Evolutionary conservation across 495 filamentous ascomycete genomes (phyloP).

Genomic region (Bryoglossum gracile): DNA sequence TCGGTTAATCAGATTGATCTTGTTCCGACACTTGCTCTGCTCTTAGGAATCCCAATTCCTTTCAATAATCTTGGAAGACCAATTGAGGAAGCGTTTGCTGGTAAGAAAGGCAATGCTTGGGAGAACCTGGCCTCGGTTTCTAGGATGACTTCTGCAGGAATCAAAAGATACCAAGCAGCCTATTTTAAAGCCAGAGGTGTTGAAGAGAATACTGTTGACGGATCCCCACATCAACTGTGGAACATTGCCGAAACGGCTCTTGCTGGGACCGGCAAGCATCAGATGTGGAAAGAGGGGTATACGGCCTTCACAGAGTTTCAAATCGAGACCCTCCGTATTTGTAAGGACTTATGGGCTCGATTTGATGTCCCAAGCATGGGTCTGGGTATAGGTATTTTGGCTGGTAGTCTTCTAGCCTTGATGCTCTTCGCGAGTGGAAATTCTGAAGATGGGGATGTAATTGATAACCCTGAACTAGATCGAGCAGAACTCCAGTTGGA

Average conservation of each 20-base stretch:
- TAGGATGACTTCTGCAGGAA: slow-evolving; percentile 73
- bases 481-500: slow-evolving; percentile 20
- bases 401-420: slow-evolving; percentile 56
- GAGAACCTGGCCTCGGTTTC: slow-evolving; percentile 67
- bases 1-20: slow-evolving; percentile 93
- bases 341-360: slow-evolving; percentile 78
- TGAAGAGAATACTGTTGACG: slow-evolving; percentile 47
- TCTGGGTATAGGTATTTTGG: slow-evolving; percentile 64
- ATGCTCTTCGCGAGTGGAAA: slow-evolving; percentile 54
- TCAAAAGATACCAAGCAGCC: slow-evolving; percentile 73
- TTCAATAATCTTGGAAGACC: slow-evolving; percentile 96
- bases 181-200: slow-evolving; percentile 53
- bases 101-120: slow-evolving; percentile 58
- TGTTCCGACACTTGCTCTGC: slow-evolving; percentile 80
- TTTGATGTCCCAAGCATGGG: slow-evolving; percentile 85
- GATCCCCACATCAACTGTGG: slow-evolving; percentile 55
- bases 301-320: slow-evolving; percentile 66
- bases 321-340: slow-evolving; percentile 67
- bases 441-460: slow-evolving; percentile 14
- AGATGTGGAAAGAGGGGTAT: slow-evolving; percentile 39
- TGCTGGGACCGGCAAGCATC: slow-evolving; percentile 29
- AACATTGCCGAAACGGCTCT: slow-evolving; percentile 30
- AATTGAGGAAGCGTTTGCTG: slow-evolving; percentile 88
- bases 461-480: slow-evolving; percentile 22
- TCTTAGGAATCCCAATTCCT: slow-evolving; percentile 87